Conservation (phyloP, 352 stramenopile genomes). For the Pseudoperonospora humuli region DNA sequence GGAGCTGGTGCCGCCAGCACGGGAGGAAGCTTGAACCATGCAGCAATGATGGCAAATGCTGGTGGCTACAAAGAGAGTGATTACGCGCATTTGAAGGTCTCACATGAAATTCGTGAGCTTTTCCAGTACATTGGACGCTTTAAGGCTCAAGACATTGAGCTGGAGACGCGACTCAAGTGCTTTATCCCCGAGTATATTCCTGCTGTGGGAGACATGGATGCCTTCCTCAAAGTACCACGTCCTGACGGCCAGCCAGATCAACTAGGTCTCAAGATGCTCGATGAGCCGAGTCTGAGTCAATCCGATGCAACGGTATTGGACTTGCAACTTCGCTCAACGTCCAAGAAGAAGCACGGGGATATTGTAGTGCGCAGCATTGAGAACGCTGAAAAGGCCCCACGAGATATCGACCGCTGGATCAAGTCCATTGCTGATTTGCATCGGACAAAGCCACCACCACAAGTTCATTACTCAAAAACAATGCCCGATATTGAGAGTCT, state of each 20-base stretch:
- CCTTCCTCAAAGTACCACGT: constrained; percentile 94
- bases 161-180: no score
- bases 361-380: constrained; percentile 91
- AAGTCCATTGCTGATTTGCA: constrained; percentile 93
- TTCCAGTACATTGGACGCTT: no score
- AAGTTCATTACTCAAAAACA: constrained; percentile 90
- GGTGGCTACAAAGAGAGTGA: no score
- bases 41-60: no score
- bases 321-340: constrained; percentile 90
- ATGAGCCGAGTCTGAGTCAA: constrained; percentile 89
- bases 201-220: constrained; percentile 93
- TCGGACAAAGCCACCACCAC: constrained; percentile 88
- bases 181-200: constrained; percentile 97
- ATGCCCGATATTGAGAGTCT: constrained; percentile 94
- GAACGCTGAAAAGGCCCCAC: constrained; percentile 88
- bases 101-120: no score
- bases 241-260: constrained; percentile 86
- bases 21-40: no score
- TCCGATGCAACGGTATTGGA: no score
- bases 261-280: constrained; percentile 89
- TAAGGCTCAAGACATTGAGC: no score
- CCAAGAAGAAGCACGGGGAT: constrained; percentile 91
- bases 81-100: no score
- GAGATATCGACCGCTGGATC: constrained; percentile 94
- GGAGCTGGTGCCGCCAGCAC: no score